A percentile compares a stretch with the other conserved stretches of the same genome.
Conservation (phyloP, 345 rosid species). For the Melaleuca quinquenervia region DNA sequence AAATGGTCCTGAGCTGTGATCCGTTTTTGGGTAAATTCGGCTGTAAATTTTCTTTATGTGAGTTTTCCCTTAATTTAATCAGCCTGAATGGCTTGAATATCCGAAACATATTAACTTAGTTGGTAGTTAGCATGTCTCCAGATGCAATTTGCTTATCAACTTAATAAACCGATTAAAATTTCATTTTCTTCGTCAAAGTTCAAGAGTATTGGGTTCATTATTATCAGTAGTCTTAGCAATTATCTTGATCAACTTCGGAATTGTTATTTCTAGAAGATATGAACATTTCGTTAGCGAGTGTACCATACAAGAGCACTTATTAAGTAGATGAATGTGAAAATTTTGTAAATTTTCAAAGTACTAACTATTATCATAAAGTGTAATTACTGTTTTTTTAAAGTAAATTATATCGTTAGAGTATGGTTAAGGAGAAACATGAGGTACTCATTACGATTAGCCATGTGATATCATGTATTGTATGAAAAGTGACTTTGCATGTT, state of each 20-base stretch:
- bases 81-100: background rate
- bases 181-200: background rate
- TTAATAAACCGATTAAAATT: too few relatives aligned
- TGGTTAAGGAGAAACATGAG: background rate
- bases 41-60: background rate
- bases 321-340: background rate
- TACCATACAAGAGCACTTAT: background rate
- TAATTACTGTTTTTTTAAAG: background rate
- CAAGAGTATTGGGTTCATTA: background rate
- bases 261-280: background rate
- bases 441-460: background rate
- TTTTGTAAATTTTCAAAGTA: background rate
- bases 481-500: background rate
- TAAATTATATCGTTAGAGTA: background rate
- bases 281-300: background rate
- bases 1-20: background rate
- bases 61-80: background rate
- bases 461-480: background rate
- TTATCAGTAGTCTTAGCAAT: background rate
- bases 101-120: background rate
- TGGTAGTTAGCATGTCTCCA: background rate
- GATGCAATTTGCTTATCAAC: background rate
- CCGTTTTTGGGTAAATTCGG: background rate
- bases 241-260: background rate
- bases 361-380: background rate